Conservation (phyloP, 805 yeast genomes). For the Lipomyces anomalus region DNA sequence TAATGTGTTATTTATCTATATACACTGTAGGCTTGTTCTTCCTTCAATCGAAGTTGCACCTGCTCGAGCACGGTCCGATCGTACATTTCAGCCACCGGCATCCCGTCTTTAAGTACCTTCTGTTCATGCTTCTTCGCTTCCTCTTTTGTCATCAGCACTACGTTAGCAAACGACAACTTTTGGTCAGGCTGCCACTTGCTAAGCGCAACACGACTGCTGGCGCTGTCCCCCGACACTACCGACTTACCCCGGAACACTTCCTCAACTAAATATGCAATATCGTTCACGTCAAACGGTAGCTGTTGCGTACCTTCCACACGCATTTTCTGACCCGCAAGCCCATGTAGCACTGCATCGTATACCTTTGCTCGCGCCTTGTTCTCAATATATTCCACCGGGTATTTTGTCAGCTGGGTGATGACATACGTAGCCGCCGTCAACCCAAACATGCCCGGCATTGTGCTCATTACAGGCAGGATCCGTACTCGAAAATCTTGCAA, state of each 20-base stretch:
- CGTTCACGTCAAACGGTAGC: slow-evolving; percentile 58
- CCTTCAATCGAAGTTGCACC: neutral
- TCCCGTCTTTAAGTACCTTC: slow-evolving; percentile 43
- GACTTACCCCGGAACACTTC: slow-evolving; percentile 93
- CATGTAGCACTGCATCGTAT: slow-evolving; percentile 76
- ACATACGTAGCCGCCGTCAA: slow-evolving; percentile 81
- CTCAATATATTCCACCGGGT: slow-evolving; percentile 72
- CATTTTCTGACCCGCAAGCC: slow-evolving; percentile 80
- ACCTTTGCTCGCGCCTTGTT: slow-evolving; percentile 82
- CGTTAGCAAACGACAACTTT: slow-evolving; percentile 66
- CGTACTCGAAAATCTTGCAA: slow-evolving; percentile 86
- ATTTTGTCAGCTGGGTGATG: slow-evolving; percentile 73
- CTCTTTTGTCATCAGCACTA: slow-evolving; percentile 81
- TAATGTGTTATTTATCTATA: neutral
- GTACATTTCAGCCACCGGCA: neutral
- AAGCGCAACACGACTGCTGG: slow-evolving; percentile 69
- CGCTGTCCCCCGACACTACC: slow-evolving; percentile 61
- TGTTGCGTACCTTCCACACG: slow-evolving; percentile 66
- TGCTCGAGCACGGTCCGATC: neutral
- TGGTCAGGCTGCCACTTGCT: slow-evolving; percentile 76
- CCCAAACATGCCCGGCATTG: slow-evolving; percentile 97
- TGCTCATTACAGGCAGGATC: slow-evolving; percentile 90
- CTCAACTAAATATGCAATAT: slow-evolving; percentile 77
- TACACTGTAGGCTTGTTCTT: neutral
- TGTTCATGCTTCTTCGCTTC: slow-evolving; percentile 79